These are phyloP conservation scores for Cymbopogon flexuosus DNA, from an alignment of 202 grass and related monocot species.

Conservation along the genomic window DNA sequence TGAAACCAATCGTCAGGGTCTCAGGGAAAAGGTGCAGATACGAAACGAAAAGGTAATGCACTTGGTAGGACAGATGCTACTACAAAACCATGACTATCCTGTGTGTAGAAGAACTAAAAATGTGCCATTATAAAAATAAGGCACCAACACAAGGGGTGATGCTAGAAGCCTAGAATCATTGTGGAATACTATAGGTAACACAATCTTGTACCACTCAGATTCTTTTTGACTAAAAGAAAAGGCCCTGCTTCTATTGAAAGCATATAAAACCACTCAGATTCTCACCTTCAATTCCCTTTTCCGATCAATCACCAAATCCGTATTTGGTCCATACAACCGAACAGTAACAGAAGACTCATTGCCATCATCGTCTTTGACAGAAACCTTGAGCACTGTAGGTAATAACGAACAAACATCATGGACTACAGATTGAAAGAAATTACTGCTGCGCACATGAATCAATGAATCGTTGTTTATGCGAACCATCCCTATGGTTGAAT, in stretches of 20 bases:
- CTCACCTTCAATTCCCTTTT: constrained; percentile 78
- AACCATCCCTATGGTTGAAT: background rate
- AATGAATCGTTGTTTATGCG: background rate
- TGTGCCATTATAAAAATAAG: background rate
- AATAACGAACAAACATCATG: constrained; percentile 28
- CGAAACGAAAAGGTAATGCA: background rate
- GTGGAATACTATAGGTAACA: background rate
- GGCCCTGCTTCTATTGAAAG: background rate
- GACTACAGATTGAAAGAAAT: background rate
- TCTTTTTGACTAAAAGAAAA: background rate
- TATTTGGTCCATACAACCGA: constrained; percentile 91
- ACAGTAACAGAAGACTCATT: constrained; percentile 58
- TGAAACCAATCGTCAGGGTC: background rate
- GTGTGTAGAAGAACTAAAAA: background rate
- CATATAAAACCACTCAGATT: constrained; percentile 4
- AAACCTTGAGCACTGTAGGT: constrained; percentile 82
- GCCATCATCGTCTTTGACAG: constrained; percentile 42
- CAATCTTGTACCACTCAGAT: background rate
- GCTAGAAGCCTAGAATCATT: background rate
- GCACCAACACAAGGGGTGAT: background rate
- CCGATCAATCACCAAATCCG: constrained; percentile 90
- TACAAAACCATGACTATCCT: background rate
- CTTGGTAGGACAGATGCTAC: background rate
- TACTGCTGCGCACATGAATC: background rate
- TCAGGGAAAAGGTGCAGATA: background rate